Conservation (phyloP, 2,329 filamentous ascomycete species). For the Dactylellina cionopaga region DNA sequence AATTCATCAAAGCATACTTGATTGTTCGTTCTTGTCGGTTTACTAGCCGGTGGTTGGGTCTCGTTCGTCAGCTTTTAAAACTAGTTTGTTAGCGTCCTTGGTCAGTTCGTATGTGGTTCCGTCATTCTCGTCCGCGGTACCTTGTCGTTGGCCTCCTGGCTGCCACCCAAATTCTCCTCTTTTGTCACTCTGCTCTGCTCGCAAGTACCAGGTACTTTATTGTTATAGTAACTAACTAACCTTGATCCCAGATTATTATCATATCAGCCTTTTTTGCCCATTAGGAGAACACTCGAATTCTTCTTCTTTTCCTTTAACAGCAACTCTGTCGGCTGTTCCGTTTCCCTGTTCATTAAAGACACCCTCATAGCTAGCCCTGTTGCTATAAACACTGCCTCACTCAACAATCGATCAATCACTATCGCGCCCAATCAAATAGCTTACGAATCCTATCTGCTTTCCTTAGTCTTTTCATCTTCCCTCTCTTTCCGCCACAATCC, state of each 20-base stretch:
- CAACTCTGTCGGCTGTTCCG: slow-evolving; percentile 25
- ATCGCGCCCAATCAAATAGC: slow-evolving; percentile 13
- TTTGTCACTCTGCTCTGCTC: slow-evolving; percentile 3
- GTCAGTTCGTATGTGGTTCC: slow-evolving; percentile 10
- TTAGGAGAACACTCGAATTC: slow-evolving; percentile 21
- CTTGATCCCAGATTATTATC: no score
- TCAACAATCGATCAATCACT: slow-evolving; percentile 10
- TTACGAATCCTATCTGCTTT: slow-evolving; percentile 30
- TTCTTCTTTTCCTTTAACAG: slow-evolving; percentile 10
- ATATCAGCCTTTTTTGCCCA: not conserved
- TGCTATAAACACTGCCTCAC: slow-evolving; percentile 21
- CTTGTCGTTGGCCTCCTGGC: not conserved
- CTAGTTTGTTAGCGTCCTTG: slow-evolving; percentile 16
- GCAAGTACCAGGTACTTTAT: slow-evolving; percentile 23
- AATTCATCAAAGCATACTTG: no score
- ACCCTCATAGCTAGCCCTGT: slow-evolving; percentile 1
- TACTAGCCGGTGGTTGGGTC: slow-evolving; percentile 21
- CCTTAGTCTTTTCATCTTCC: slow-evolving; percentile 4
- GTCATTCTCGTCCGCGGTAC: slow-evolving; percentile 9
- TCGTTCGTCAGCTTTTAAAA: no score
- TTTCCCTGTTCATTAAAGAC: slow-evolving; percentile 5
- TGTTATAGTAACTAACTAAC: slow-evolving; percentile 13
- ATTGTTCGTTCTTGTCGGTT: slow-evolving; percentile 12
- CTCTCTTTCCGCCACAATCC: not conserved
- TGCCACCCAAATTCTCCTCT: not conserved